Base-by-base conservation (phyloP, 192 early-diverging fungal species). In the Coemansia sp. region DNA sequence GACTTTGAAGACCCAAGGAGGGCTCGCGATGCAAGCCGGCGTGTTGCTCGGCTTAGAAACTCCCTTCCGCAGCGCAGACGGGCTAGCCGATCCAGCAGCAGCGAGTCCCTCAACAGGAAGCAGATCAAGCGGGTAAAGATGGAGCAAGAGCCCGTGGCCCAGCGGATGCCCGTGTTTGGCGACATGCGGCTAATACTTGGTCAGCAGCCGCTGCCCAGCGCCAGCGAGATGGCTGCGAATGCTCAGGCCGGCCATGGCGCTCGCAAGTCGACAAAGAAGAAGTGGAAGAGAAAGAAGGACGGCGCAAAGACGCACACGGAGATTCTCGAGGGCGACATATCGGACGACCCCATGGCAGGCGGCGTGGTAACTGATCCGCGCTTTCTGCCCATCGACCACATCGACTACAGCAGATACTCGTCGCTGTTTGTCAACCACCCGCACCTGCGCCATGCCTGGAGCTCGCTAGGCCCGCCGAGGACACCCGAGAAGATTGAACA, bases 401-500 rank as follows among this genome's bases (percentile, higher is more conserved):
- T 82, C 17, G 79, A 82, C 71, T 68, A 82, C 57, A 76, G 74
- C 58, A 58, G 15, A 24, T 77, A 71, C 59, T 35, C 31, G 46
- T 19, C 31, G 6, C 68, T 82, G 43, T 82, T 82, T 19, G 6
- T 3, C 10, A 56, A 71, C 62, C 80, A 82, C 46, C 74, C 80
- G 45, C 68, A 77, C n/a, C 43, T 82, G 68, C 56, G 41, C 6
- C 54, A 73, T 35, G 51, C 56, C 3, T 82, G 80, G 80, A 77
- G 74, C 57, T 60, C 54, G 27, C 71, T 77, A 41, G 25, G 45
- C 4, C n/a, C 19, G 37, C 61, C 59, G 24, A 38, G 38, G 3
- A 17, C 38, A 20, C 45, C 68, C 6, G 38, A 39, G 24, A 70
- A 41, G 59, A 64, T 74, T 14, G 84, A 85, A 0, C 94, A 96